Base-by-base conservation (phyloP, 257 asterid species). In the Lycium barbarum region DNA sequence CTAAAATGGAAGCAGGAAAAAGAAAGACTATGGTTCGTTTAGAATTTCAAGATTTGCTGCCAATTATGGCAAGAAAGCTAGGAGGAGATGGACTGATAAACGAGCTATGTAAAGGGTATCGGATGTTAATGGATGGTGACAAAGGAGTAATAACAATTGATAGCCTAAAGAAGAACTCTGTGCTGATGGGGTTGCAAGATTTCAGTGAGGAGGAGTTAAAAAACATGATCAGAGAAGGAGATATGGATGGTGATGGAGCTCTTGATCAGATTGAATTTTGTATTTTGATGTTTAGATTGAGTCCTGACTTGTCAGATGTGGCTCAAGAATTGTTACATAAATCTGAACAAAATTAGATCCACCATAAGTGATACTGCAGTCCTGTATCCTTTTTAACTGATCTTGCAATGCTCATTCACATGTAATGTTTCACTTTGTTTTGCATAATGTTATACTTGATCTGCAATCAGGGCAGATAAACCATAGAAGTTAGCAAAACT, bases 241-340 rank as follows among this genome's bases (percentile, higher is more conserved):
- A 86, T 66, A 26, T 47, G 76, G 84, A 84, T 65, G 87, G 86
- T 0, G 86, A 88, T 47, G 88, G 84, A 67, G 85, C 79, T 1
- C 85, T 87, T 47, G 49, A 81, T 81, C 81, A 86, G 73, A 67
- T 86, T 80, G 83, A 76, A 71, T 87, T 82, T 59, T 87, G 86
- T 53, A 80, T 87, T 17, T 80, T 85, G 83, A 87, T 87, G 86
- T 83, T 85, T 62, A 87, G 88, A 83, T 87, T 83, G 86, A 87
- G 86, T 62, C 90, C 85, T 51, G 86, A 83, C 55, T 49, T 68
- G 66, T 57, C 70, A 71, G 13, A 7, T 33, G 72, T 62, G 12
- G 79, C 80, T 71, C 83, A 74, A 80, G 10, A 74, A 83, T 47
- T 83, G 84, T 49, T 78, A 49, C 59, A 66, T 53, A 61, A 40